A percentile compares a stretch with the other conserved stretches of the same genome.
Conservation (phyloP, 345 rosid genomes). For the Lepidium didymum region DNA sequence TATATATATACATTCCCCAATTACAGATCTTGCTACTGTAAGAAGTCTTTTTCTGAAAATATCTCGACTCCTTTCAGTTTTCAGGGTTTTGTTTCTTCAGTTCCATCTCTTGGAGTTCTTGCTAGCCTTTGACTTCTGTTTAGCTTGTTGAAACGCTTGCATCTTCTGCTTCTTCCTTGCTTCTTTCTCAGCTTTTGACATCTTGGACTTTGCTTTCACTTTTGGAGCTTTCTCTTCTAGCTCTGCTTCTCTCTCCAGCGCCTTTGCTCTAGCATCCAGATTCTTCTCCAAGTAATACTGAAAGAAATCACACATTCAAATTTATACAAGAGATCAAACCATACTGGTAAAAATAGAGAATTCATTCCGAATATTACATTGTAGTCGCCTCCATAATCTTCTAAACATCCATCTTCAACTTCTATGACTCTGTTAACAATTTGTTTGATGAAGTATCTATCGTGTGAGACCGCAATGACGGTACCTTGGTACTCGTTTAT, state of each 20-base stretch:
- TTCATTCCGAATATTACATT: slow-evolving; percentile 35
- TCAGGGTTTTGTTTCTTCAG: slow-evolving; percentile 21
- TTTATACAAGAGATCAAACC: not conserved
- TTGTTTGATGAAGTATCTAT: slow-evolving; percentile 86
- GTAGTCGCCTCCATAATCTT: slow-evolving; percentile 85
- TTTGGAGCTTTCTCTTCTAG: slow-evolving; percentile 89
- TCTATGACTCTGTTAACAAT: slow-evolving; percentile 93
- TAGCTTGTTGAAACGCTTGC: slow-evolving; percentile 86
- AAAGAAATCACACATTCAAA: not conserved
- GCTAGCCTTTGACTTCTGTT: slow-evolving; percentile 69
- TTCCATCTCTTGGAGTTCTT: slow-evolving; percentile 98
- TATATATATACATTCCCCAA: slow-evolving; percentile 16
- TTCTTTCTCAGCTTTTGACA: slow-evolving; percentile 97
- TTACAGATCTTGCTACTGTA: not conserved
- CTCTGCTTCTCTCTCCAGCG: slow-evolving; percentile 74
- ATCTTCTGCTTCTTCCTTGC: slow-evolving; percentile 88
- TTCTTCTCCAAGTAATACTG: slow-evolving; percentile 97
- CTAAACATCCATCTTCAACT: slow-evolving; percentile 57
- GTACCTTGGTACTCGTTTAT: slow-evolving; percentile 80
- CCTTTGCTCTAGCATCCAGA: slow-evolving; percentile 73
- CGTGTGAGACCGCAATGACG: slow-evolving; percentile 83
- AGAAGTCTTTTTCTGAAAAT: slow-evolving; percentile 7
- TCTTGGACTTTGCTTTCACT: slow-evolving; percentile 89
- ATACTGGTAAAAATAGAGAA: not conserved
- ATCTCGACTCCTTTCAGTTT: not conserved